These are phyloP conservation scores for Fusarium heterosporum DNA, from an alignment of 2,329 filamentous ascomycete genomes.

Conservation along the genomic window DNA sequence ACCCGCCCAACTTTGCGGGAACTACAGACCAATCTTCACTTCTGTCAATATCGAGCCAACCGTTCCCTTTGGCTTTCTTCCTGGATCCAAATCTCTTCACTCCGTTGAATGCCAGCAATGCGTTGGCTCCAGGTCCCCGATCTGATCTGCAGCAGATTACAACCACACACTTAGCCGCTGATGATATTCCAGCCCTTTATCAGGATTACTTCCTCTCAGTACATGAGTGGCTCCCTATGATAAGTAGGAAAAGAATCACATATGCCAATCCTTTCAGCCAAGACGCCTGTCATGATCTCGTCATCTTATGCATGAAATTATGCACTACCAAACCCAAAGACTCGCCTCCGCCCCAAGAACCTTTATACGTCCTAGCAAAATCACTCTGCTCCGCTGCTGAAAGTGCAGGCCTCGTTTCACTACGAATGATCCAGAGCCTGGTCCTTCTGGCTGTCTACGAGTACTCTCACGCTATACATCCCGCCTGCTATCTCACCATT, in stretches of 20 bases:
- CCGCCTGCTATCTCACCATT: conserved; percentile 12
- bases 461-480: conserved; percentile 11
- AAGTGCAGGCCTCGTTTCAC: neutral
- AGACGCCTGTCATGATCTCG: conserved; percentile 11
- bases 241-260: conserved; percentile 10
- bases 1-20: neutral
- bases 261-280: conserved; percentile 6
- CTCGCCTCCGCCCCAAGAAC: neutral
- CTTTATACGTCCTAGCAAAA: conserved; percentile 1
- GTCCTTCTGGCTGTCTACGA: conserved; percentile 11
- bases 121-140: conserved; percentile 4
- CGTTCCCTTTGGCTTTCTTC: conserved; percentile 8
- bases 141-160: neutral
- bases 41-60: neutral
- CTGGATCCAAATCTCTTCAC: conserved; percentile 6
- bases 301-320: conserved; percentile 16
- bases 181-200: conserved; percentile 1
- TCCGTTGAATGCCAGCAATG: conserved; percentile 4
- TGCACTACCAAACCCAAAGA: conserved; percentile 1
- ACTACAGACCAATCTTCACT: neutral
- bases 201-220: conserved; percentile 9
- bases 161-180: neutral
- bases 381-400: conserved; percentile 9
- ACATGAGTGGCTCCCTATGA: conserved; percentile 13
- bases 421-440: conserved; percentile 3